Evolutionary conservation across 768 basidiomycete species (phyloP), one percentile per base, ranked within the genome.

Genomic region (Phlegmacium glaucopus): DNA sequence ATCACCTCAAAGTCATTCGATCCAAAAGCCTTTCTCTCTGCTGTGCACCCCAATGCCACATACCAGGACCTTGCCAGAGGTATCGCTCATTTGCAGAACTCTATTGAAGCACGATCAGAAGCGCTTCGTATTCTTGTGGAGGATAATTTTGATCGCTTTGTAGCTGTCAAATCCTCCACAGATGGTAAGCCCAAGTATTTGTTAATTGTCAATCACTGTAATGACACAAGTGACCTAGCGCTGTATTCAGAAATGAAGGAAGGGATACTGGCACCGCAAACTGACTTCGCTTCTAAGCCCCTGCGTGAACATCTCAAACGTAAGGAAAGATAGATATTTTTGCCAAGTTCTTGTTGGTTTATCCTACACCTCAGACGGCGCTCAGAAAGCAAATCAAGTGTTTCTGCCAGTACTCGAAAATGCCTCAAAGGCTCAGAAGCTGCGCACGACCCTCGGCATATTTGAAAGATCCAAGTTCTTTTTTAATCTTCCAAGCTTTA

Each of bases 381-480:
- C 90, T 7, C 80, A 86, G 57, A 91, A 95, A 66, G 94, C 95
- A 9, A 85, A 98, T 54, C 91, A 94, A 58, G 91, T 98, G 4
- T 98, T 96, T 65, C 77, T 97, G 2, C 96, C 96, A 1, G 90
- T 97, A 25, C 76, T 99, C 35, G 95, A 98, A 63, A 97, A 97
- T 53, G 83, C 94, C 3, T 85, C 90, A 27, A 98, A 97, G 61
- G 93, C 95, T 11, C 85, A 92, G 60, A 91, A 94, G 64, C 72
- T 99, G 4, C 85, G 90, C 30, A 90, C 88, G 0, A 97, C 96
- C 0, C 80, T 98, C 6, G 87, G 91, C 28, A 91, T 98, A 15
- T 97, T 99, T 54, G 95, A 98, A 56, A 80, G 93, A 36, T 94
- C 91, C 42, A 95, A 94, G 59, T 99, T 97, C 77, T 91, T 98